Percentiles rank a stretch among this genome's conserved stretches.
Conservation (phyloP, 2,329 filamentous ascomycete genomes). For the Paradendryphiella salina region DNA sequence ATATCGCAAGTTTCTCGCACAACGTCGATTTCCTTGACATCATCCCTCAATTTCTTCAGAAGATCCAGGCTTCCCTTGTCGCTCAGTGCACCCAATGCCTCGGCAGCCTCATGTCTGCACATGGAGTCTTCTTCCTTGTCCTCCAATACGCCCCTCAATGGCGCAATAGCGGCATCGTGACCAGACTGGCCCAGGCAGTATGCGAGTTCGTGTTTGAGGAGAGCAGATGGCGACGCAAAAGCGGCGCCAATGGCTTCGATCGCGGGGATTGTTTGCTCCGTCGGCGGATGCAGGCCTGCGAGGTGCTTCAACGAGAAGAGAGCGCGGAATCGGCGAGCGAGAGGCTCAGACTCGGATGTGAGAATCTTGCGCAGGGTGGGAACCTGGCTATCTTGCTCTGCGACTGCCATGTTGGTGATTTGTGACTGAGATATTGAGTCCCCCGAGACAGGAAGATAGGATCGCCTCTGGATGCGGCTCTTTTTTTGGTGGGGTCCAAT, state of each 20-base stretch:
- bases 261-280: conserved; percentile 62
- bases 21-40: conserved; percentile 73
- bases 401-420: conserved; percentile 30
- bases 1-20: conserved; percentile 97
- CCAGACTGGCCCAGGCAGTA: conserved; percentile 94
- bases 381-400: conserved; percentile 55
- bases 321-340: conserved; percentile 89
- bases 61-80: conserved; percentile 73
- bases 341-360: conserved; percentile 75
- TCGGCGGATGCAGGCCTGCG: conserved; percentile 66
- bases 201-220: conserved; percentile 94
- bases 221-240: conserved; percentile 80
- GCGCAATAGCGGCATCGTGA: conserved; percentile 72
- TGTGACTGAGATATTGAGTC: neutral
- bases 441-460: neutral
- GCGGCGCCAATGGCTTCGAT: conserved; percentile 84
- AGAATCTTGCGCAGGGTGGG: conserved; percentile 72
- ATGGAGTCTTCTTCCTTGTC: conserved; percentile 86
- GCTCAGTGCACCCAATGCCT: conserved; percentile 87
- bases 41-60: conserved; percentile 73
- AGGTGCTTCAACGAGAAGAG: conserved; percentile 97
- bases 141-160: conserved; percentile 72
- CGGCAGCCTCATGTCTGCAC: conserved; percentile 94
- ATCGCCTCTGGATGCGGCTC: conserved; percentile 18
- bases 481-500: conserved; percentile 32